Conservation (phyloP, 768 basidiomycete genomes). For the Pholiota molesta region DNA sequence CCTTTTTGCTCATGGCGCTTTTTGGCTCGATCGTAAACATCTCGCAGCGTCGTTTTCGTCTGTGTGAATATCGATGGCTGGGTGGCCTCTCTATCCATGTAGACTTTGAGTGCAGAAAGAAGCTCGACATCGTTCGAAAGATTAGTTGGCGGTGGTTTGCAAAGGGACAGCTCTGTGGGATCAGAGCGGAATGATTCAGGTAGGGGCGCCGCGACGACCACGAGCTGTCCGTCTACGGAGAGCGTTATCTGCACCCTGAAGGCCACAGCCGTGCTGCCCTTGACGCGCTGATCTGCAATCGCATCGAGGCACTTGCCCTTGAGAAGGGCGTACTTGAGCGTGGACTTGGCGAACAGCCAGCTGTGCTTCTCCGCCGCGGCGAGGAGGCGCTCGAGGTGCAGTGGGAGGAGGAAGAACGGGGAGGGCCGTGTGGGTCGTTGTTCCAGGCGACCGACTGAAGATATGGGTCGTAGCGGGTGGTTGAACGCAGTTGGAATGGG, state of each 20-base stretch:
- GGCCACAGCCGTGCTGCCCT: slow-evolving; percentile 25
- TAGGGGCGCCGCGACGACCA: slow-evolving; percentile 34
- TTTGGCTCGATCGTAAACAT: slow-evolving; percentile 66
- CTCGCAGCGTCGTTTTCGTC: slow-evolving; percentile 73
- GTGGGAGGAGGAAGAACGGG: slow-evolving; percentile 60
- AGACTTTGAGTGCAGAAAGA: slow-evolving; percentile 39
- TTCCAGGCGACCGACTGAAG: slow-evolving; percentile 60
- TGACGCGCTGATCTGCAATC: slow-evolving; percentile 32
- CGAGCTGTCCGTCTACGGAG: slow-evolving; percentile 39
- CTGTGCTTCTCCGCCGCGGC: slow-evolving; percentile 51
- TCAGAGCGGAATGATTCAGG: slow-evolving; percentile 35
- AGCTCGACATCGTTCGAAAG: slow-evolving; percentile 13
- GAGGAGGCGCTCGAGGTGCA: slow-evolving; percentile 63
- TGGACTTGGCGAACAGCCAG: slow-evolving; percentile 44
- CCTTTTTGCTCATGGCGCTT: slow-evolving; percentile 49
- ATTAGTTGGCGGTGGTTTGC: slow-evolving; percentile 28
- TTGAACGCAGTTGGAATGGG: slow-evolving; percentile 47
- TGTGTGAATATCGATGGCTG: slow-evolving; percentile 57
- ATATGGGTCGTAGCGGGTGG: slow-evolving; percentile 60
- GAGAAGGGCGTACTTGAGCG: slow-evolving; percentile 43
- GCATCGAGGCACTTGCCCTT: slow-evolving; percentile 48
- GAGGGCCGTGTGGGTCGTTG: slow-evolving; percentile 50
- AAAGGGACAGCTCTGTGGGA: slow-evolving; percentile 40
- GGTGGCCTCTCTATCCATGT: slow-evolving; percentile 59
- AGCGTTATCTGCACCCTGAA: slow-evolving; percentile 52